These are phyloP conservation scores for Kurtzmaniella quercitrusa DNA, from an alignment of 1,139 yeast species.

Conservation along the genomic window DNA sequence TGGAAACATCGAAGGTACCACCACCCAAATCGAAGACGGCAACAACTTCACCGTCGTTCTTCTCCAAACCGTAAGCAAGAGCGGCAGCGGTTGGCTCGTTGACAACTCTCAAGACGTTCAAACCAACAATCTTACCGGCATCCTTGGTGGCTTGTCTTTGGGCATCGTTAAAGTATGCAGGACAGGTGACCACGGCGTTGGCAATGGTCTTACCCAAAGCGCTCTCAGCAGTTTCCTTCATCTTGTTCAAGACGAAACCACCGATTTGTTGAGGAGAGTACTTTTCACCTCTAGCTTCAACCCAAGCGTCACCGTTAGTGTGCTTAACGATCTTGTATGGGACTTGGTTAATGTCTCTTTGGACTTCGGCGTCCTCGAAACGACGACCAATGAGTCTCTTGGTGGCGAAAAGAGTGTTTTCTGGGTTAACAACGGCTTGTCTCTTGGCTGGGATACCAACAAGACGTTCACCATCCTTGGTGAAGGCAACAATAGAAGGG, in stretches of 20 bases:
- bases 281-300: constrained; percentile 90
- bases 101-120: constrained; percentile 93
- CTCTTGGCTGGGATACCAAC: constrained; percentile 99
- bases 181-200: constrained; percentile 96
- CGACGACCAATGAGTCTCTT: constrained; percentile 98
- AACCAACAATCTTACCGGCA: constrained; percentile 96
- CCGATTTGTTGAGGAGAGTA: constrained; percentile 98
- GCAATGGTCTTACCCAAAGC: constrained; percentile 76
- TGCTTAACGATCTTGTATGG: constrained; percentile 97
- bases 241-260: constrained; percentile 92
- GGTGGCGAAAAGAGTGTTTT: constrained; percentile 95
- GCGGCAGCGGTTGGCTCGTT: constrained; percentile 99
- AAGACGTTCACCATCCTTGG: constrained; percentile 86
- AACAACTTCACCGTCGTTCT: constrained; percentile 69
- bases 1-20: constrained; percentile 85
- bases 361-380: constrained; percentile 93
- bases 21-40: constrained; percentile 89
- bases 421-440: constrained; percentile 98
- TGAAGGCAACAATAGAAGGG: constrained; percentile 97
- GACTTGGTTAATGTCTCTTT: constrained; percentile 92
- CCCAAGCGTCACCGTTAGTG: constrained; percentile 98
- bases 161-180: constrained; percentile 97
- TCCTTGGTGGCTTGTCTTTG: constrained; percentile 99
- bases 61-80: constrained; percentile 93
- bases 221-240: constrained; percentile 96